Evolutionary conservation across 768 basidiomycete species (phyloP).

Genomic region (Rhodocollybia butyracea): DNA sequence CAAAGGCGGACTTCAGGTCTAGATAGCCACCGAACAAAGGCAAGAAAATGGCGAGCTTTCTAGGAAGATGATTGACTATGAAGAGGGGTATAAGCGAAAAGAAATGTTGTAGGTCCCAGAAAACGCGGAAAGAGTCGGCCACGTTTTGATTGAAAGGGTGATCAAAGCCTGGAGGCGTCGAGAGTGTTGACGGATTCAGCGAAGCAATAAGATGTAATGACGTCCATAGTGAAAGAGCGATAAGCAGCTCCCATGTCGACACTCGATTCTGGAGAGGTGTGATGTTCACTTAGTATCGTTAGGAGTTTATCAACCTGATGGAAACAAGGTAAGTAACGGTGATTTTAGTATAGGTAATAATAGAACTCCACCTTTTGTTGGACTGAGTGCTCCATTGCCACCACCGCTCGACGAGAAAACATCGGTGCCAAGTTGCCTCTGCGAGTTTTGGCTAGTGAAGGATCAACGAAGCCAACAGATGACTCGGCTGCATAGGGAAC

Average conservation of each 20-base stretch:
- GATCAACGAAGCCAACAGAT: slow-evolving; percentile 24
- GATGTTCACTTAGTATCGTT: background rate
- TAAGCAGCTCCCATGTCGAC: slow-evolving; percentile 23
- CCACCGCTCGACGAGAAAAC: slow-evolving; percentile 31
- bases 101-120: slow-evolving; percentile 17
- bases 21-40: slow-evolving; percentile 15
- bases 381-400: slow-evolving; percentile 25
- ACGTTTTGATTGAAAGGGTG: slow-evolving; percentile 22
- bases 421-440: slow-evolving; percentile 26
- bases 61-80: slow-evolving; percentile 14
- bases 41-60: slow-evolving; percentile 14
- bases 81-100: slow-evolving; percentile 17
- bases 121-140: slow-evolving; percentile 9
- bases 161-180: slow-evolving; percentile 20
- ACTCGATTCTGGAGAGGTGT: slow-evolving; percentile 5
- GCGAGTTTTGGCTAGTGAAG: slow-evolving; percentile 22
- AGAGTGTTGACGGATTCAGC: slow-evolving; percentile 23
- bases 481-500: slow-evolving; percentile 17
- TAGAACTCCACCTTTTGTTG: slow-evolving; percentile 22
- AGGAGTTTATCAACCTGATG: slow-evolving; percentile 23
- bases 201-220: slow-evolving; percentile 30
- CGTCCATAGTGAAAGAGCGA: slow-evolving; percentile 24
- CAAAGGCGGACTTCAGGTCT: slow-evolving; percentile 13
- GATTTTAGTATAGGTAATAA: background rate
- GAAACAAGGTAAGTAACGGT: background rate